Conservation (phyloP, 2,329 filamentous ascomycete genomes). For the Monilinia laxa region DNA sequence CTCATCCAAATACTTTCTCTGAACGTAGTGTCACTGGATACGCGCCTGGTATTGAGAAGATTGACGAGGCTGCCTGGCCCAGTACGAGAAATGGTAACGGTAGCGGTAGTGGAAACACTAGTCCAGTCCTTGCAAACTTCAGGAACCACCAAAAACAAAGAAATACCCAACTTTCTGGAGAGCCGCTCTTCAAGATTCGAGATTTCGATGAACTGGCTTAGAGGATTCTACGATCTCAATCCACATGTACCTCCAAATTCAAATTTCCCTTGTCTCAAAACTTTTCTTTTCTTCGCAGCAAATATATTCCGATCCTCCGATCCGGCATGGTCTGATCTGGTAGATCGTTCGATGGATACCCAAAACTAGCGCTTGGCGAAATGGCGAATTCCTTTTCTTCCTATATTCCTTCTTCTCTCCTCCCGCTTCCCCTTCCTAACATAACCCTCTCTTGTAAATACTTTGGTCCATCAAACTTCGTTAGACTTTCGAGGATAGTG, state of each 20-base stretch:
- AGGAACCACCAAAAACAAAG: slow-evolving; percentile 1
- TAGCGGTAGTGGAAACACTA: neutral
- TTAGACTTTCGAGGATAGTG: too few species aligned
- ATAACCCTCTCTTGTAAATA: too few species aligned
- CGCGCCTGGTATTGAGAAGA: slow-evolving; percentile 12
- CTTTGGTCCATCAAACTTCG: too few species aligned
- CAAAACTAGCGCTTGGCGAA: neutral
- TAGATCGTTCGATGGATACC: slow-evolving; percentile 2
- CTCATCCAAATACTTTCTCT: neutral
- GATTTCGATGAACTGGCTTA: slow-evolving; percentile 18
- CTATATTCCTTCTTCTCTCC: too few species aligned
- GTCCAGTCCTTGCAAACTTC: neutral
- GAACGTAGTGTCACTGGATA: slow-evolving; percentile 14
- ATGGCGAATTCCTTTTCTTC: too few species aligned
- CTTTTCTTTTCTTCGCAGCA: neutral
- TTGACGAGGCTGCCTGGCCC: slow-evolving; percentile 2
- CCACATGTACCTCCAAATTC: neutral
- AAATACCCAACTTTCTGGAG: neutral
- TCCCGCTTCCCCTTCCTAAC: too few species aligned
- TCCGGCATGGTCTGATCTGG: neutral
- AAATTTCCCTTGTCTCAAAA: neutral
- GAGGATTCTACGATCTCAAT: neutral
- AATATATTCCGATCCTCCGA: neutral
- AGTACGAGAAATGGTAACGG: neutral
- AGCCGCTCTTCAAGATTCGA: neutral